Percentiles rank a stretch among this genome's conserved stretches.
These are phyloP conservation scores for Peronospora farinosa DNA, from an alignment of 352 stramenopile species.

Conservation along the genomic window DNA sequence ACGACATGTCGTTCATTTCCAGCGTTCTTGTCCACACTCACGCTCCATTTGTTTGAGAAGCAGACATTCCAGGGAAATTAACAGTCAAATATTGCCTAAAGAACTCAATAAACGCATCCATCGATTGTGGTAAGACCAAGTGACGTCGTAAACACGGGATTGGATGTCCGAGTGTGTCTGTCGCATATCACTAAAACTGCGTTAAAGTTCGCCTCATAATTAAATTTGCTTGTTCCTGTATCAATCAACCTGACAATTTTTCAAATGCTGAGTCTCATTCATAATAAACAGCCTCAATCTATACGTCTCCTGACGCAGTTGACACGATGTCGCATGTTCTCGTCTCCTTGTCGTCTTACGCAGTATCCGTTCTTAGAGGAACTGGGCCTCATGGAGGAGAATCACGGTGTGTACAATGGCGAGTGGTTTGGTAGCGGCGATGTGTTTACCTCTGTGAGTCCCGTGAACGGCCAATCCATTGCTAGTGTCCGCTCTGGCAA, in stretches of 20 bases:
- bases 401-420: constrained; percentile 81
- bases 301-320: constrained; percentile 16
- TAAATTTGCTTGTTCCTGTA: constrained; percentile 14
- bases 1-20: constrained; percentile 82
- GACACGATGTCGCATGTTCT: constrained; percentile 26
- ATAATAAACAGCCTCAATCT: constrained; percentile 13
- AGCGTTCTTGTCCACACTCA: constrained; percentile 85
- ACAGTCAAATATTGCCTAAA: constrained; percentile 15
- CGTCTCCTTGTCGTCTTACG: constrained; percentile 15
- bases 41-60: constrained; percentile 86
- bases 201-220: constrained; percentile 27
- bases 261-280: constrained; percentile 25
- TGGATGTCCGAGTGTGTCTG: constrained; percentile 18
- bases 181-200: constrained; percentile 1
- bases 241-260: not conserved
- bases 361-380: constrained; percentile 77
- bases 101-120: constrained; percentile 11
- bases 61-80: constrained; percentile 83
- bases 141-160: constrained; percentile 21
- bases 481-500: constrained; percentile 77
- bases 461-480: constrained; percentile 77
- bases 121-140: no score
- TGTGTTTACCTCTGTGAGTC: constrained; percentile 80
- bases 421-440: constrained; percentile 82
- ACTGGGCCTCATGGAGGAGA: constrained; percentile 75